Evolutionary conservation across 2,329 filamentous ascomycete genomes (phyloP), one percentile per base, ranked within the genome.

Genomic region (Colletotrichum sp.): DNA sequence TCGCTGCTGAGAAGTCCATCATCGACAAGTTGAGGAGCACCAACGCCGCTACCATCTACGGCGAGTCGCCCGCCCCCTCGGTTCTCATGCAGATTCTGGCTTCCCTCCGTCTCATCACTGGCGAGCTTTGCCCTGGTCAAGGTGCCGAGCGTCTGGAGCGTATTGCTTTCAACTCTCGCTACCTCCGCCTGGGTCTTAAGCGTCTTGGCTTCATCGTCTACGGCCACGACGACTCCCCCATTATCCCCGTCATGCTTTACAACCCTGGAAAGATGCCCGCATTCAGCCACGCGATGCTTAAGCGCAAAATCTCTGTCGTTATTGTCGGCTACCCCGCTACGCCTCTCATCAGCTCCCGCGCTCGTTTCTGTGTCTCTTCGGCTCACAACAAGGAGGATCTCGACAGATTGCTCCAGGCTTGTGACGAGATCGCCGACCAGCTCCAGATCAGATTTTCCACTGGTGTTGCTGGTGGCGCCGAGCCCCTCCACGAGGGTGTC

Each of bases 211-310:
- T 96, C 87, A 99, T 99, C 83, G 94, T 98, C 71, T 98, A 98
- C 83, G 97, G 97, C 77, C 96, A 99, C 84, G 97, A 99, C 83
- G 97, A 99, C 86, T 98, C 96, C 7, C 97, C 97, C 72, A 99
- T 99, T 80, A 96, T 99, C 80, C 97, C 97, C 70, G 86, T 99
- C 79, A 91, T 98, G 82, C 92, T 99, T 32, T 99, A 98, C 90
- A 95, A 99, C 86, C 97, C 97, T n/a, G 97, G 95, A 81, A 99
- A 99, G 88, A 98, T 99, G 90, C 95, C 96, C 6, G 96, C 97
- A 75, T 99, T 99, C 86, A 98, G 96, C 66, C 97, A 98, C 83
- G 97, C 99, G 85, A 99, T 99, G 97, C 92, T 99, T 76, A 95
- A 95, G 87, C 95, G 97, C 82, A 99, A 98, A 86, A 99, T 99